Percentiles rank a stretch among this genome's conserved stretches.
Evolutionary conservation across 192 early-diverging fungal species (phyloP).

Genomic region (Backusella mclennaniae): DNA sequence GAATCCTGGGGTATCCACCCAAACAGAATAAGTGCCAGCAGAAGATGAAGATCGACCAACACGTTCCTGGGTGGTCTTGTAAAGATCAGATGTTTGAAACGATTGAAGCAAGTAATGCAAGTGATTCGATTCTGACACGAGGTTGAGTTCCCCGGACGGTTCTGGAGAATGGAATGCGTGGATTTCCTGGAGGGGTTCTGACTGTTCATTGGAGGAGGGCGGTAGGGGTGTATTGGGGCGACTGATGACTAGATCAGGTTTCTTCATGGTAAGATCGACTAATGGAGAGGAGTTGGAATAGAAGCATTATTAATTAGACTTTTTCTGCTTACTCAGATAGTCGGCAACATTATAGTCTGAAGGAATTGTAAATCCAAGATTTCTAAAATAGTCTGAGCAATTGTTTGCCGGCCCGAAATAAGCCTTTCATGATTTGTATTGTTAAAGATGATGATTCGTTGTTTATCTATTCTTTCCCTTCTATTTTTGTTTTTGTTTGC

Average conservation of each 20-base stretch:
- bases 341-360: slow-evolving; percentile 80
- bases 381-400: slow-evolving; percentile 63
- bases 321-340: slow-evolving; percentile 40
- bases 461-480: background rate
- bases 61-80: background rate
- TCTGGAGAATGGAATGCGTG: background rate
- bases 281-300: background rate
- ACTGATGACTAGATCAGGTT: slow-evolving; percentile 15
- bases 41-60: background rate
- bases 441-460: background rate
- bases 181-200: slow-evolving; percentile 1
- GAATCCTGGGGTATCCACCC: slow-evolving; percentile 1
- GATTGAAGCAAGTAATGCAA: slow-evolving; percentile 24
- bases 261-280: slow-evolving; percentile 40
- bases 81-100: slow-evolving; percentile 19
- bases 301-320: background rate
- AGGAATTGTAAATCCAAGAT: slow-evolving; percentile 68
- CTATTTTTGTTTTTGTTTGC: background rate
- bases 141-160: slow-evolving; percentile 15
- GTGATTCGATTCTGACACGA: slow-evolving; percentile 31
- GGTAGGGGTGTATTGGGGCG: slow-evolving; percentile 17
- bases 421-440: slow-evolving; percentile 23
- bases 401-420: slow-evolving; percentile 67
- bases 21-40: slow-evolving; percentile 9
- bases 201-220: background rate